Evolutionary conservation across 2,329 filamentous ascomycete genomes (phyloP).

Genomic region (Aplosporella prunicola): DNA sequence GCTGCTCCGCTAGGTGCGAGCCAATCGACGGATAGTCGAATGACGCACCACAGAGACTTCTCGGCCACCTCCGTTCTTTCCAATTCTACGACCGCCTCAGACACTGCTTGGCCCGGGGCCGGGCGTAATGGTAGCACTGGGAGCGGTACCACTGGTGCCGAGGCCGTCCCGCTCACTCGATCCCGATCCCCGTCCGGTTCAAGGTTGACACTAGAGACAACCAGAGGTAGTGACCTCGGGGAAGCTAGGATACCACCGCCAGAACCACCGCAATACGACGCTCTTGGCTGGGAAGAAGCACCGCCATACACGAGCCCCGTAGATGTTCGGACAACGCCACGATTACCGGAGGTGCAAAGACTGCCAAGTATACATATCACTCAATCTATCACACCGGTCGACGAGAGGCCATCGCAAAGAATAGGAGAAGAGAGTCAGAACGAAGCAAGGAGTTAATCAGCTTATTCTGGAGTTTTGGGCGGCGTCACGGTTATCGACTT

Average conservation of each 20-base stretch:
- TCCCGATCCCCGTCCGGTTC: slow-evolving; percentile 18
- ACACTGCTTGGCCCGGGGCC: slow-evolving; percentile 23
- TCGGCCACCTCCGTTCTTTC: slow-evolving; percentile 35
- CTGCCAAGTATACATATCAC: slow-evolving; percentile 10
- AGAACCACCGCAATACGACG: slow-evolving; percentile 27
- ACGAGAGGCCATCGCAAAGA: slow-evolving; percentile 4
- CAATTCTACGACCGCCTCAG: slow-evolving; percentile 27
- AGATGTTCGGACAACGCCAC: slow-evolving; percentile 4
- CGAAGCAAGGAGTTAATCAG: background rate
- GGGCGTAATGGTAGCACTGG: slow-evolving; percentile 16
- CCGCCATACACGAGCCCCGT: slow-evolving; percentile 39
- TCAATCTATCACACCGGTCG: slow-evolving; percentile 6
- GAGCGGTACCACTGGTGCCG: slow-evolving; percentile 29
- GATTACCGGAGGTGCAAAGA: slow-evolving; percentile 3
- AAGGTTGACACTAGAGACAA: slow-evolving; percentile 4
- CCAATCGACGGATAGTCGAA: slow-evolving; percentile 18
- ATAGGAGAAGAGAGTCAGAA: slow-evolving; percentile 4
- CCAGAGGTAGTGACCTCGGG: slow-evolving; percentile 5
- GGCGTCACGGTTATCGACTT: too few species aligned
- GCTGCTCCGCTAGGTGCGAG: slow-evolving; percentile 52
- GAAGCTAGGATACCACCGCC: slow-evolving; percentile 19
- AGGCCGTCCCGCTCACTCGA: slow-evolving; percentile 33
- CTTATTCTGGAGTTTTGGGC: too few species aligned
- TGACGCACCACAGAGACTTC: slow-evolving; percentile 31
- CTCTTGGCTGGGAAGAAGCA: slow-evolving; percentile 32